A percentile compares a stretch with the other conserved stretches of the same genome.
These are phyloP conservation scores for Buxus sempervirens DNA, from an alignment of 164 flowering plant species.

Conservation along the genomic window DNA sequence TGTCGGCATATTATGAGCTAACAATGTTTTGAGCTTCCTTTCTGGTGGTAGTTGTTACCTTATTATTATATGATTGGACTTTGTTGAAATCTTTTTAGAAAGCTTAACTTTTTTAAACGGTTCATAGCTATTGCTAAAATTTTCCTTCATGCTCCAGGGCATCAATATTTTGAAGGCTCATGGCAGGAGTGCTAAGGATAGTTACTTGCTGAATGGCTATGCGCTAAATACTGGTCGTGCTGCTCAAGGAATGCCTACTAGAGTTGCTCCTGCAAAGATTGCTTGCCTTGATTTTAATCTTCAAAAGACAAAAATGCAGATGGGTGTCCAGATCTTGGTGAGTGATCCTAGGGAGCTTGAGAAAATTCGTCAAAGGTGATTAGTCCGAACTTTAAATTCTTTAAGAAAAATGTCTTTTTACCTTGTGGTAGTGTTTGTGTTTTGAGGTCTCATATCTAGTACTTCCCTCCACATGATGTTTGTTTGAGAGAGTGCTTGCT, in stretches of 20 bases:
- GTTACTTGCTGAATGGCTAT: constrained; percentile 91
- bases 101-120: not conserved
- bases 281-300: constrained; percentile 99
- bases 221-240: constrained; percentile 99
- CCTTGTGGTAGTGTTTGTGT: not conserved
- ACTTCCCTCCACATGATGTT: not conserved
- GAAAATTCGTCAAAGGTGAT: constrained; percentile 93
- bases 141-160: constrained; percentile 43
- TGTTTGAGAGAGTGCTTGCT: too few species aligned
- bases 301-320: constrained; percentile 94
- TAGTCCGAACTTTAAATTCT: not conserved
- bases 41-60: not conserved
- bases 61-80: not conserved
- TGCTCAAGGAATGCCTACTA: constrained; percentile 94
- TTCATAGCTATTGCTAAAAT: not conserved
- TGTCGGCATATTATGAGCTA: not conserved
- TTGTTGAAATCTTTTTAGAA: not conserved
- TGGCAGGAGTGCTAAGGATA: constrained; percentile 94
- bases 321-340: constrained; percentile 94
- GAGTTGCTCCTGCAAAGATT: constrained; percentile 88
- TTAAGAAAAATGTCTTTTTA: not conserved
- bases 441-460: not conserved
- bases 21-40: not conserved
- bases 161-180: constrained; percentile 96
- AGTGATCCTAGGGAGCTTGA: constrained; percentile 96